Base-by-base conservation (phyloP, 2,329 filamentous ascomycete species). In the Chaetothyriales sp. region DNA sequence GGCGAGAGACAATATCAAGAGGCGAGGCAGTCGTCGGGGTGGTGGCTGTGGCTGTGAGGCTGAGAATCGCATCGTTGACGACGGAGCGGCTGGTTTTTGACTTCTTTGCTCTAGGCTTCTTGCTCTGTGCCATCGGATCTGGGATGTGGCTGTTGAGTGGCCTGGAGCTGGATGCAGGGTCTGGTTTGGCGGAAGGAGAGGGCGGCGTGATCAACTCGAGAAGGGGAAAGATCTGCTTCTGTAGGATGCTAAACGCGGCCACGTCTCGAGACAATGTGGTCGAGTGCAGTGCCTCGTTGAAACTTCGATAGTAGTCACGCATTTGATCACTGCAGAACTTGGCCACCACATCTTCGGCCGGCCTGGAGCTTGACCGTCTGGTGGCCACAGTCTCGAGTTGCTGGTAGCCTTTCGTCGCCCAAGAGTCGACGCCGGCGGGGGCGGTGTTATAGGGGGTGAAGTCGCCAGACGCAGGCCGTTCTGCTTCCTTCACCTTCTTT, bases 1-100 rank as follows among this genome's bases (percentile, higher is more conserved):
- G 58, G n/a, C 57, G 58, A 3, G 60, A 59, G 18, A 70, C 58
- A 19, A 70, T 61, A 0, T 60, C 55, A 32, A 63, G 57, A 2
- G 28, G 46, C n/a, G 44, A 44, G 19, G 28, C 20, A 12, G 26
- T 10, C 20, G 26, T 10, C 20, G 26, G 22, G 50, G 18, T 44
- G 28, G 48, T 6, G 18, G 48, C 6, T 9, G 43, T 10, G 22
- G 26, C 18, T 1, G 47, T 28, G 18, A n/a, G 25, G 20, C 4
- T 49, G 28, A 42, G 47, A 18, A 43, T 32, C 7, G 45, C 15
- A 2, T 20, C 15, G 49, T 43, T 44, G 45, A 39, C 45, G 26
- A 25, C 7, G 18, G 19, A 47, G 45, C 18, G 20, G 45, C 18
- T 26, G 20, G 45, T 8, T 18, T 28, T 47, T 18, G 45, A 3